These are phyloP conservation scores for Sisymbrium altissimum DNA, from an alignment of 345 rosid species.

Conservation along the genomic window DNA sequence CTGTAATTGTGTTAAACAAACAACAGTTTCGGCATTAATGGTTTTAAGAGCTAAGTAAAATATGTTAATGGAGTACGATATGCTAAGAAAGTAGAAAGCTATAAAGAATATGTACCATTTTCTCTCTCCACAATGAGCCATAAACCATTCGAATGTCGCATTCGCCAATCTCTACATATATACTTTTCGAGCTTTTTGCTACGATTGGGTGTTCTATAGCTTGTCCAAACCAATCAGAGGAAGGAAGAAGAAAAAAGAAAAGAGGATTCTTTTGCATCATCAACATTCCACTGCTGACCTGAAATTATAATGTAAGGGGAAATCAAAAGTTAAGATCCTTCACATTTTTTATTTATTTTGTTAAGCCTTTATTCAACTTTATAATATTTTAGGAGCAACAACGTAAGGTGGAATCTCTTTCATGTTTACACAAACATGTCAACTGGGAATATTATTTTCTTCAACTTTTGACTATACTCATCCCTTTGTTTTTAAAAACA, in stretches of 20 bases:
- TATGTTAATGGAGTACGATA: constrained; percentile 1
- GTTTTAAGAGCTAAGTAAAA: not conserved
- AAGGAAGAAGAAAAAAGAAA: not conserved
- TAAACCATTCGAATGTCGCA: constrained; percentile 10
- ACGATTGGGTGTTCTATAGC: constrained; percentile 13
- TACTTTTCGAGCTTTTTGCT: constrained; percentile 20
- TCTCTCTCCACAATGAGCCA: constrained; percentile 3
- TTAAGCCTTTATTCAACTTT: not conserved
- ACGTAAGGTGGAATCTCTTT: constrained; percentile 23
- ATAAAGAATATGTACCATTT: constrained; percentile 17
- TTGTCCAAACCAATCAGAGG: constrained; percentile 20
- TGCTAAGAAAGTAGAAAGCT: constrained; percentile 10
- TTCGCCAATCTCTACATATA: constrained; percentile 8
- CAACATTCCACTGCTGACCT: constrained; percentile 22
- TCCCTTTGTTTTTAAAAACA: not conserved
- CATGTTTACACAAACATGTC: constrained; percentile 28
- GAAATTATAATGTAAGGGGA: not conserved
- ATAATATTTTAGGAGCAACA: constrained; percentile 24
- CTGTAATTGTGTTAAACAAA: not conserved
- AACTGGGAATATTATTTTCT: constrained; percentile 26
- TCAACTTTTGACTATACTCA: constrained; percentile 24
- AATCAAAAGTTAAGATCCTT: constrained; percentile 12
- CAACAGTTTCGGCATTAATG: not conserved
- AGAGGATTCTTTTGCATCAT: constrained; percentile 26
- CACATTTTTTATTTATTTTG: not conserved